A percentile compares a stretch with the other conserved stretches of the same genome.
These are phyloP conservation scores for Ascomycota sp. DNA, from an alignment of 2,329 filamentous ascomycete species.

Conservation along the genomic window DNA sequence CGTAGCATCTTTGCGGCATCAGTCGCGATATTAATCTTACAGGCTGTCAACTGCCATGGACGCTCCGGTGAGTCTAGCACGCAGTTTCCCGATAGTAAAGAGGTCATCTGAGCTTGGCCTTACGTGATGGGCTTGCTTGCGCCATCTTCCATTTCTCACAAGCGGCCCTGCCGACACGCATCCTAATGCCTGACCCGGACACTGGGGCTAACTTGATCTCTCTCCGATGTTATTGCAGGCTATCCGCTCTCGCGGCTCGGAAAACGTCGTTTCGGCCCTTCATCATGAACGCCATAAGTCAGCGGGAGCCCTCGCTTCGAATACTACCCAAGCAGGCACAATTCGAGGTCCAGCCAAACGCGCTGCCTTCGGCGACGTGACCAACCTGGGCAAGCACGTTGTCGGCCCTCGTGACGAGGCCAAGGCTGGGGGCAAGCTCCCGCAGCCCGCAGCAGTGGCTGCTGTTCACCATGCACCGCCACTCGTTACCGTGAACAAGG, in stretches of 20 bases:
- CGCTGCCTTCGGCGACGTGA: slow-evolving; percentile 64
- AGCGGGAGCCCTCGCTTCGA: slow-evolving; percentile 31
- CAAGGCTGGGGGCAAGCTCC: slow-evolving; percentile 15
- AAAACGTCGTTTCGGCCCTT: slow-evolving; percentile 26
- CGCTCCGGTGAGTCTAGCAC: slow-evolving; percentile 14
- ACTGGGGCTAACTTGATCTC: not conserved
- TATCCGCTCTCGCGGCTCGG: slow-evolving; percentile 24
- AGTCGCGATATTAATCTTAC: no score
- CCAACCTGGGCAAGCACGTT: slow-evolving; percentile 36
- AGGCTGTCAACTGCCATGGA: slow-evolving; percentile 10
- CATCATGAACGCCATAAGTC: slow-evolving; percentile 74
- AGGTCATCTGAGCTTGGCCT: no score
- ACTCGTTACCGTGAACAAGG: slow-evolving; percentile 17
- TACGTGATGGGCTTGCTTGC: no score
- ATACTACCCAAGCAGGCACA: slow-evolving; percentile 8
- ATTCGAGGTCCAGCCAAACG: slow-evolving; percentile 40
- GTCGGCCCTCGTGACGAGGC: slow-evolving; percentile 11
- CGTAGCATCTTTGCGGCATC: no score
- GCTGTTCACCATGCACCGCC: slow-evolving; percentile 8
- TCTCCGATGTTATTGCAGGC: slow-evolving; percentile 14
- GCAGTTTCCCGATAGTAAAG: no score
- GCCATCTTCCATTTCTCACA: no score
- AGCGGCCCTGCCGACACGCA: no score
- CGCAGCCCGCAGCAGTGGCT: slow-evolving; percentile 5
- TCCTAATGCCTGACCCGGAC: no score